Conservation (phyloP, 176 grass and related monocot genomes). For the Echinochloa phyllopogon region DNA sequence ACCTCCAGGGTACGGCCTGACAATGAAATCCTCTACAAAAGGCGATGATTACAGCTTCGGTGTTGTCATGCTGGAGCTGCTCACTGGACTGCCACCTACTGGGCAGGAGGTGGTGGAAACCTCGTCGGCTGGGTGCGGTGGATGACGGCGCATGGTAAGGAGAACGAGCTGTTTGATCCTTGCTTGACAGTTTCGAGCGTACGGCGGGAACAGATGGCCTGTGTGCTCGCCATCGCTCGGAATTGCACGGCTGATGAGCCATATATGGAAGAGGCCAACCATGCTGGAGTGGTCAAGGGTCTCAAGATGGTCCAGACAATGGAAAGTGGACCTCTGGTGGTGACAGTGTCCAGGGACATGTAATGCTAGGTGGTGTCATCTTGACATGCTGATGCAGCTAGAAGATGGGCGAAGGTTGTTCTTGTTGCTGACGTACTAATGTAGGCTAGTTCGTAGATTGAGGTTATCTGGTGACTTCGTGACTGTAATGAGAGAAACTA, state of each 20-base stretch:
- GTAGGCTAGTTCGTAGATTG: conserved; percentile 22
- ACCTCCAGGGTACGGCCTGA: conserved; percentile 74
- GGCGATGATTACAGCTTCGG: conserved; percentile 96
- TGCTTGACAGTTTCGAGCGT: conserved; percentile 52
- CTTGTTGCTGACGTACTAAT: conserved; percentile 38
- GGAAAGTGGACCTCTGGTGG: conserved; percentile 56
- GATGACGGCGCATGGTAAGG: conserved; percentile 60
- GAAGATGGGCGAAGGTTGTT: not conserved
- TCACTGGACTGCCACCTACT: conserved; percentile 80
- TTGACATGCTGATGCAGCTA: too few relatives aligned
- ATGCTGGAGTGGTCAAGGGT: conserved; percentile 89
- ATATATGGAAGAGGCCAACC: conserved; percentile 80
- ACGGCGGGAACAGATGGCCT: conserved; percentile 71
- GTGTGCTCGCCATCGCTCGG: conserved; percentile 60
- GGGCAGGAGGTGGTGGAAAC: conserved; percentile 92
- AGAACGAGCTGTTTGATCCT: conserved; percentile 74
- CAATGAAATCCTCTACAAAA: conserved; percentile 81
- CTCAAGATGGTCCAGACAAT: conserved; percentile 63
- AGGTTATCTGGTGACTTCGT: not conserved
- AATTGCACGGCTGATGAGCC: conserved; percentile 75
- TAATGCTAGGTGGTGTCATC: not conserved
- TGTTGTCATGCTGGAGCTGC: conserved; percentile 84
- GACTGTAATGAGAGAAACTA: conserved; percentile 1
- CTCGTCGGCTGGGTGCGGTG: conserved; percentile 88
- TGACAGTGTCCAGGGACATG: conserved; percentile 39